Evolutionary conservation across 768 basidiomycete genomes (phyloP).

Genomic region (Serendipita sp.): DNA sequence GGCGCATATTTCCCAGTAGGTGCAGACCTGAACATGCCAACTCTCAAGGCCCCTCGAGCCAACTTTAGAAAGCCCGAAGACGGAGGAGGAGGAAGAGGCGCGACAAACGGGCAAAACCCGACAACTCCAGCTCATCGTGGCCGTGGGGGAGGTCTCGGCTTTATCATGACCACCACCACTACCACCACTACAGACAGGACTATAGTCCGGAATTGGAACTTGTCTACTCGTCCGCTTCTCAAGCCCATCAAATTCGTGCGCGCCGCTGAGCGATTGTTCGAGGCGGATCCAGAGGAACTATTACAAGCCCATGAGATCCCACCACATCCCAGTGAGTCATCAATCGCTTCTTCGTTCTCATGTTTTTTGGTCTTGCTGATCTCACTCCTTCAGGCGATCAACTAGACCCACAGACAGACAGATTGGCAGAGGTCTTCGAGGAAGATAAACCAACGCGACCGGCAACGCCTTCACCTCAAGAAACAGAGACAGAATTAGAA

Average conservation of each 20-base stretch:
- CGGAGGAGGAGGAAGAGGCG: not conserved
- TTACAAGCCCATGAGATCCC: not conserved
- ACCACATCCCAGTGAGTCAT: not conserved
- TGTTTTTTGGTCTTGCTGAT: not conserved
- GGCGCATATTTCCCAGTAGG: not conserved
- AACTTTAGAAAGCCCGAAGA: not conserved
- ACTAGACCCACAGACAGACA: constrained; percentile 1
- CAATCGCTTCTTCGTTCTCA: not conserved
- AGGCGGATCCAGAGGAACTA: not conserved
- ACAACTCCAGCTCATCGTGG: not conserved
- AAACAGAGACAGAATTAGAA: not conserved
- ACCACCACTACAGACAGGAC: not conserved
- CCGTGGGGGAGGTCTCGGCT: not conserved
- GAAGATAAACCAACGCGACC: not conserved
- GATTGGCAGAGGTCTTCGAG: not conserved
- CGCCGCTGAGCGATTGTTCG: not conserved
- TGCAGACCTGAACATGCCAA: not conserved
- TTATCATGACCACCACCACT: not conserved
- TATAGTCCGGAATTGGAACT: not conserved
- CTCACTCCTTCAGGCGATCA: not conserved
- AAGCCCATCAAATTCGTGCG: not conserved
- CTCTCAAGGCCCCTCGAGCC: not conserved
- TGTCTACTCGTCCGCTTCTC: not conserved
- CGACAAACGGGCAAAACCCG: not conserved
- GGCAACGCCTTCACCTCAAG: not conserved